phyloP scores from a whole-genome alignment of 1,284 basidiomycete species.

The Wolfiporia cocos region DNA sequence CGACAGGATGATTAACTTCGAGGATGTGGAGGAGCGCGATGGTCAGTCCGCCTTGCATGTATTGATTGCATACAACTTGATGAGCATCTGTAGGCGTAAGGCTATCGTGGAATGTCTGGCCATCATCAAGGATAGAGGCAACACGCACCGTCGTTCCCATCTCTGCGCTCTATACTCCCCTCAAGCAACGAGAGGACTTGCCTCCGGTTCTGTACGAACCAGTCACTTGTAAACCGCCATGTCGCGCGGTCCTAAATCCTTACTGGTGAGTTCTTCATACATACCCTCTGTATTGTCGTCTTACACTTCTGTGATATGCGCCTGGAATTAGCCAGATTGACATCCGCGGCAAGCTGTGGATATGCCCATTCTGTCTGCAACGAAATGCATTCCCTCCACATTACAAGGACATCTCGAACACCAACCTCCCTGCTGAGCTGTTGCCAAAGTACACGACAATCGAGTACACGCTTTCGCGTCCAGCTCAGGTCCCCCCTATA shows the following conservation, averaged over 20 bases:
- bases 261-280: slow-evolving; percentile 66
- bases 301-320: neutral
- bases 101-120: slow-evolving; percentile 98
- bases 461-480: slow-evolving; percentile 94
- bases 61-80: neutral
- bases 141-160: slow-evolving; percentile 98
- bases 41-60: slow-evolving; percentile 29
- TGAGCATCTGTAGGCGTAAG: slow-evolving; percentile 59
- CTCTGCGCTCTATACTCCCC: slow-evolving; percentile 94
- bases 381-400: slow-evolving; percentile 98
- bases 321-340: slow-evolving; percentile 80
- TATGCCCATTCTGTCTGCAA: slow-evolving; percentile 96
- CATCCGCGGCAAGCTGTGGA: slow-evolving; percentile 98
- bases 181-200: slow-evolving; percentile 93
- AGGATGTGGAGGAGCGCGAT: slow-evolving; percentile 60
- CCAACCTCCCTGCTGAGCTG: slow-evolving; percentile 93
- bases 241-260: slow-evolving; percentile 95
- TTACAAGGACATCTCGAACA: slow-evolving; percentile 98
- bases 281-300: no score
- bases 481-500: slow-evolving; percentile 89
- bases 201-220: slow-evolving; percentile 98
- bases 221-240: slow-evolving; percentile 96
- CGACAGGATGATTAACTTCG: slow-evolving; percentile 48
- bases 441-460: slow-evolving; percentile 99
- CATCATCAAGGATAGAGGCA: slow-evolving; percentile 94